A percentile compares a stretch with the other conserved stretches of the same genome.
Evolutionary conservation across 1,139 yeast genomes (phyloP).

Genomic region (Zygosaccharomyces sapae): DNA sequence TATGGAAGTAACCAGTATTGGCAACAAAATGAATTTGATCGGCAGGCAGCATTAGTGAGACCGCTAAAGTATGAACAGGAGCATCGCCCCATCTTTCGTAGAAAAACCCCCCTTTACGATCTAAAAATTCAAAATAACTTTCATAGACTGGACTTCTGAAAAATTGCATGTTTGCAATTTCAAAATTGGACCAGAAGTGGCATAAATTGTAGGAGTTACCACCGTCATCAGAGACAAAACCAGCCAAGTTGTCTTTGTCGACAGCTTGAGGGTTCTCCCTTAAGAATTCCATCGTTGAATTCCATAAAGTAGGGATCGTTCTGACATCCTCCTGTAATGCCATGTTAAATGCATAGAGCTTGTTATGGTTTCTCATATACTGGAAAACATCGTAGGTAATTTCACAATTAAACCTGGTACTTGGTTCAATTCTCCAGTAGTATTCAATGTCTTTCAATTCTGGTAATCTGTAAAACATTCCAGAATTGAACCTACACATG

Average conservation of each 20-base stretch:
- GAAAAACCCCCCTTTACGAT: constrained; percentile 75
- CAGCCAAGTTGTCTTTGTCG: constrained; percentile 56
- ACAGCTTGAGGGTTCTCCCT: constrained; percentile 41
- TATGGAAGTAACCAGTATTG: constrained; percentile 83
- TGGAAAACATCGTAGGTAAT: constrained; percentile 84
- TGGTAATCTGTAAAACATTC: constrained; percentile 70
- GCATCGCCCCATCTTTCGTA: constrained; percentile 96
- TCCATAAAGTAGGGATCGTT: constrained; percentile 75
- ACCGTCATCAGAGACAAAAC: constrained; percentile 46
- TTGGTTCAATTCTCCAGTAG: constrained; percentile 96
- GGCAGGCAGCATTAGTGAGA: constrained; percentile 64
- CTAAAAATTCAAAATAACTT: constrained; percentile 62
- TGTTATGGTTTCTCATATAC: constrained; percentile 65
- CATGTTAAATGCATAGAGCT: constrained; percentile 80
- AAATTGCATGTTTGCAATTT: constrained; percentile 73
- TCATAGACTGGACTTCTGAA: constrained; percentile 62
- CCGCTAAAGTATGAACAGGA: constrained; percentile 81
- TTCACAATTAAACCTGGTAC: constrained; percentile 83
- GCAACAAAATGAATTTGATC: constrained; percentile 80
- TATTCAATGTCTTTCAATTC: constrained; percentile 64
- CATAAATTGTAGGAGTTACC: constrained; percentile 70
- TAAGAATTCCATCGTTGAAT: constrained; percentile 66
- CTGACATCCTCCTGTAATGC: constrained; percentile 68
- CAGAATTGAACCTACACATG: constrained; percentile 72
- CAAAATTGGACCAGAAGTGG: constrained; percentile 94